Evolutionary conservation across 1,139 yeast genomes (phyloP).

Genomic region (Kurtzmaniella quercitrusa): DNA sequence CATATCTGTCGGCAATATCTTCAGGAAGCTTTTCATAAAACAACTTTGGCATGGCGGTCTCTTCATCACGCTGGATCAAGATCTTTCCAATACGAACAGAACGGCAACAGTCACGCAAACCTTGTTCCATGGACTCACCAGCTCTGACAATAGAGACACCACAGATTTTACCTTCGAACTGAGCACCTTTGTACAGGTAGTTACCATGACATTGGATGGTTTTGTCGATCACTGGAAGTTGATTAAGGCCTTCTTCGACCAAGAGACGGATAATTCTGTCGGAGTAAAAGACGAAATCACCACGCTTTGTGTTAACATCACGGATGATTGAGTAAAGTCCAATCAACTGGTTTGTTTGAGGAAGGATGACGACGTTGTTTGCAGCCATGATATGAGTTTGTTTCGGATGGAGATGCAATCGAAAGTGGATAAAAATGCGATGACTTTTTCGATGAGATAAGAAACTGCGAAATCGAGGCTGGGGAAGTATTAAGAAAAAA

Average conservation of each 20-base stretch:
- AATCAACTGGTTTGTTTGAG: constrained; percentile 83
- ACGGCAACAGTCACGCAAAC: constrained; percentile 90
- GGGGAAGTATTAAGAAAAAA: not conserved
- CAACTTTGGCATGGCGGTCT: constrained; percentile 66
- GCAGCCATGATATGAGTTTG: not conserved
- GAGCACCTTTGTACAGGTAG: constrained; percentile 69
- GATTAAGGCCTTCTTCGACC: constrained; percentile 93
- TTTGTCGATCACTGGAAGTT: constrained; percentile 73
- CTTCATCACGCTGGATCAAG: constrained; percentile 95
- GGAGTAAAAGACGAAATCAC: constrained; percentile 91
- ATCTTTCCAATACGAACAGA: constrained; percentile 95
- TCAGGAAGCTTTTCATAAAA: constrained; percentile 92
- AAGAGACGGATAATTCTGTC: constrained; percentile 89
- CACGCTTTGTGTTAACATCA: constrained; percentile 70
- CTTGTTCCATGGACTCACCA: constrained; percentile 98
- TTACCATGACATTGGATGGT: constrained; percentile 76
- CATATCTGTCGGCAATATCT: constrained; percentile 84
- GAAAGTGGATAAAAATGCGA: not conserved
- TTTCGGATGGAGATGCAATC: not conserved
- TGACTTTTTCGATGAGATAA: not conserved
- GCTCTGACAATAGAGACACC: constrained; percentile 98
- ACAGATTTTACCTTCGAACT: constrained; percentile 86
- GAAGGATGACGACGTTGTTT: constrained; percentile 64
- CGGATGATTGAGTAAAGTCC: constrained; percentile 91
- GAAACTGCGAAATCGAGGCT: not conserved